Percentiles rank a stretch among this genome's conserved stretches.
Conservation (phyloP, 2,329 filamentous ascomycete genomes). For the Didymella pinodella region DNA sequence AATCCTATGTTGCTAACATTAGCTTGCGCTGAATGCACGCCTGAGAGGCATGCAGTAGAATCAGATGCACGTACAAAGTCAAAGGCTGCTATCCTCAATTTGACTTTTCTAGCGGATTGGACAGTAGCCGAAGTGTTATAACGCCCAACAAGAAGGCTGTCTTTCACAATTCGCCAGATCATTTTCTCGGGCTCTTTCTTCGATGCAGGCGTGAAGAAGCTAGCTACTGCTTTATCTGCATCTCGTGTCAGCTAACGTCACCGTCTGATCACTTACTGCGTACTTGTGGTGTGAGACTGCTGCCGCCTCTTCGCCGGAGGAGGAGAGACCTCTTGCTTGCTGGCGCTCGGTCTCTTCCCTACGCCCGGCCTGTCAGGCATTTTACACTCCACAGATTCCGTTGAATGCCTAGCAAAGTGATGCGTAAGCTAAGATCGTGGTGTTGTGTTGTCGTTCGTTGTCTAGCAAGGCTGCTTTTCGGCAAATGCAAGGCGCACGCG, state of each 20-base stretch:
- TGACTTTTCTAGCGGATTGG: slow-evolving; percentile 24
- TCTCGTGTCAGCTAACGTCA: slow-evolving; percentile 9
- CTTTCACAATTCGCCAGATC: slow-evolving; percentile 72
- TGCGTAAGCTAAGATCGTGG: neutral
- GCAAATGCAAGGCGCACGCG: slow-evolving; percentile 24
- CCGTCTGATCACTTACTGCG: slow-evolving; percentile 32
- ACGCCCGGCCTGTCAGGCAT: slow-evolving; percentile 34
- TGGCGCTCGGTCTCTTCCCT: slow-evolving; percentile 50
- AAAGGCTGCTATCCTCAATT: slow-evolving; percentile 48
- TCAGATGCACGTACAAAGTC: slow-evolving; percentile 46
- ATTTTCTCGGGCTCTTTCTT: slow-evolving; percentile 82
- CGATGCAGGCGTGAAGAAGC: slow-evolving; percentile 87
- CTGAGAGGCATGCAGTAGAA: neutral
- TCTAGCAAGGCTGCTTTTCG: slow-evolving; percentile 14
- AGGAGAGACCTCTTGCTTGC: slow-evolving; percentile 61
- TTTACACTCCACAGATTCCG: neutral
- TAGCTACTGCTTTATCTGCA: slow-evolving; percentile 73
- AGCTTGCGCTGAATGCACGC: slow-evolving; percentile 4
- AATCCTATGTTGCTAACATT: slow-evolving; percentile 67
- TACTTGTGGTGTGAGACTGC: slow-evolving; percentile 63
- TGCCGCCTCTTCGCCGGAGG: slow-evolving; percentile 65
- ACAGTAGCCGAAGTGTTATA: slow-evolving; percentile 60
- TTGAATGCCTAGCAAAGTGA: neutral
- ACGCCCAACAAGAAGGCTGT: slow-evolving; percentile 77
- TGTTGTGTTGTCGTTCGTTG: slow-evolving; percentile 16